Evolutionary conservation across 306 rosid genomes (phyloP), one percentile per base, ranked within the genome.

Genomic region (Amphicarpaea edgeworthii): DNA sequence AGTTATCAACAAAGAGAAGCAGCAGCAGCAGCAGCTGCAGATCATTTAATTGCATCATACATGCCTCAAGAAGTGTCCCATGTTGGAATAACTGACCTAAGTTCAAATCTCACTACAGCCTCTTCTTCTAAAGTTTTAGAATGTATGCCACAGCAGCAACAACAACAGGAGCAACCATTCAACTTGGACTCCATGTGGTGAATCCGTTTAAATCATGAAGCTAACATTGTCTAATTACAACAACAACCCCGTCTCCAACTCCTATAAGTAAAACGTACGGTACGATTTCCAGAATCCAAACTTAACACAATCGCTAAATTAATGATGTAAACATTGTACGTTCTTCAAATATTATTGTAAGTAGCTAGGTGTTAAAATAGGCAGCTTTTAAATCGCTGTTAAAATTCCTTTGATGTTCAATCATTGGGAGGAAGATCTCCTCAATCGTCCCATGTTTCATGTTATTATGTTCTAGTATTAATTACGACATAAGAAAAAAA

Each of bases 181-280:
- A 87, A 88, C 79, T 79, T 88, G 96, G 98, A 95, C 93, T 92
- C 98, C 87, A 65, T 89, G 30, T 92, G 97, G 98, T 92, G 90
- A 94, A 64, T 70, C 16, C 64, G 30, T 19, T 32, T 41, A 61
- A 59, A 68, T 7, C 62, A 51, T 19, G 54, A 76, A 81, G 82
- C 83, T 74, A 86, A 78, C 73, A 45, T 76, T 47, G 77, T 73
- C 81, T 57, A 81, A 76, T 77, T 37, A n/a, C 70, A 14, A 14
- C 41, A 67, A 61, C 20, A 8, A 40, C 26, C 20, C 55, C n/a
- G n/a, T n/a, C n/a, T 69, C 26, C 68, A 38, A 32, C n/a, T n/a
- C 77, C 77, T 23, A 68, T 70, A 43, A 54, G 42, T 61, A 82
- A 47, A 53, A 76, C n/a, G n/a, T n/a, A n/a, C 53, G 71, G 11